phyloP scores from a whole-genome alignment of 192 early-diverging fungal genomes.

The Rhizoclosmatium sp. region DNA sequence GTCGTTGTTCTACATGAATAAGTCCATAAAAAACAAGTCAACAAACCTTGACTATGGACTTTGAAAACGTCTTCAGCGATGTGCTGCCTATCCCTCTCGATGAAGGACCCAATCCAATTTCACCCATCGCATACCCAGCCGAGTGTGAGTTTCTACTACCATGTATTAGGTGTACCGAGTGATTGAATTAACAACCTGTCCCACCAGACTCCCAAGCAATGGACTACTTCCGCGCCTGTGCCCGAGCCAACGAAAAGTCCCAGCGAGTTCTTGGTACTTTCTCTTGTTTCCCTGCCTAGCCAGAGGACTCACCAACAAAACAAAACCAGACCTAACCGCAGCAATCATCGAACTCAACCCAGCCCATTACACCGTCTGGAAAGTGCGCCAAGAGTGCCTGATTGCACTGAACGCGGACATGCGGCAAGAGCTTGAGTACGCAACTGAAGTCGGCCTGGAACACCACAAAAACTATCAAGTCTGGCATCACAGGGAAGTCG shows the following conservation, averaged over 20 bases:
- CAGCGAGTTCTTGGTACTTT: constrained; percentile 71
- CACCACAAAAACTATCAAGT: constrained; percentile 72
- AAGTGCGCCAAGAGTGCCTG: constrained; percentile 77
- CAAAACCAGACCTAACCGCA: constrained; percentile 67
- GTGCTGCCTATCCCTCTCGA: constrained; percentile 76
- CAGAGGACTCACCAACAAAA: background rate
- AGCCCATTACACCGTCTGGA: constrained; percentile 95
- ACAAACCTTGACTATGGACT: background rate
- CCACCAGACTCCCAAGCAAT: constrained; percentile 72
- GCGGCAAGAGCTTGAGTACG: constrained; percentile 77
- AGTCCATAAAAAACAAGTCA: background rate
- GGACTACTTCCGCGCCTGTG: constrained; percentile 87
- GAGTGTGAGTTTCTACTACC: constrained; percentile 66
- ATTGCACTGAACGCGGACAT: constrained; percentile 73
- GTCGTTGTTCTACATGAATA: too few relatives aligned
- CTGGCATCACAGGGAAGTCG: constrained; percentile 85
- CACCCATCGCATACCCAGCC: constrained; percentile 78
- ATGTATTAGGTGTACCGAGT: background rate
- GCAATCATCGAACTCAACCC: constrained; percentile 86
- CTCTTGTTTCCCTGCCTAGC: background rate
- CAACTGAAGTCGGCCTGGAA: constrained; percentile 71
- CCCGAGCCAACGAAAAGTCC: constrained; percentile 73
- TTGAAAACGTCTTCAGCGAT: constrained; percentile 55
- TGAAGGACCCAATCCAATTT: constrained; percentile 82
- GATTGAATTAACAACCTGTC: background rate